Evolutionary conservation across 2,329 filamentous ascomycete genomes (phyloP).

Genomic region (Spiromastix sp.): DNA sequence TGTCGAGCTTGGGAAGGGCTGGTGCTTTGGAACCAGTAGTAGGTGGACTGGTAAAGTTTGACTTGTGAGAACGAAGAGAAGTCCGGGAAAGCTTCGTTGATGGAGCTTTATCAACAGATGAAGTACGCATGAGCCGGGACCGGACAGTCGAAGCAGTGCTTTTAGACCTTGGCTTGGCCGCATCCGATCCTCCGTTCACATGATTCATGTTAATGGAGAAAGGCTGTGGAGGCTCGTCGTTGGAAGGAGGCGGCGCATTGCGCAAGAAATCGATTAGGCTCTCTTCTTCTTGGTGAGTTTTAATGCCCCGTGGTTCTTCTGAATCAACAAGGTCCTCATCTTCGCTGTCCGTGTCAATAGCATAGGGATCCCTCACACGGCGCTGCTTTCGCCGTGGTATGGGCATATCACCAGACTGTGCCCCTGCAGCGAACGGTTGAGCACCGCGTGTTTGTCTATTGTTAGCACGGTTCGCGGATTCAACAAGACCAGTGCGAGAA

Average conservation of each 20-base stretch:
- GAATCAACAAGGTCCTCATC: conserved; percentile 53
- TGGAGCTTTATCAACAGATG: conserved; percentile 19
- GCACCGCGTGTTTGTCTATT: conserved; percentile 12
- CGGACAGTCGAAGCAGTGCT: conserved; percentile 21
- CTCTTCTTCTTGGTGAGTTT: conserved; percentile 33
- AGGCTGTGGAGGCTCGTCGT: conserved; percentile 22
- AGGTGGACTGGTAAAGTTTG: conserved; percentile 4
- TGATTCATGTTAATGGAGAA: conserved; percentile 15
- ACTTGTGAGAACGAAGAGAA: conserved; percentile 21
- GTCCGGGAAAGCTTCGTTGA: conserved; percentile 22
- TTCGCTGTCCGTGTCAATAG: conserved; percentile 68
- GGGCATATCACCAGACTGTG: background rate
- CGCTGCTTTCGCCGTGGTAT: conserved; percentile 61
- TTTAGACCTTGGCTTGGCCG: conserved; percentile 9
- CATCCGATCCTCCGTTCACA: background rate
- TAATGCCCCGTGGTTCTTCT: conserved; percentile 19
- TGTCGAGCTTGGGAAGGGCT: conserved; percentile 2
- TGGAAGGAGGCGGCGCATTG: conserved; percentile 32
- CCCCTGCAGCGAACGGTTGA: background rate
- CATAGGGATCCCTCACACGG: conserved; percentile 78
- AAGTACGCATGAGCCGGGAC: conserved; percentile 24
- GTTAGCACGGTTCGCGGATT: conserved; percentile 25
- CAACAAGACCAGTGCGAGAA: conserved; percentile 61
- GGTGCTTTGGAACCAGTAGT: background rate
- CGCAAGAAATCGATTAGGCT: conserved; percentile 39